A percentile compares a stretch with the other conserved stretches of the same genome.
Evolutionary conservation across 495 filamentous ascomycete species (phyloP).

Genomic region (Bacidia rubella): DNA sequence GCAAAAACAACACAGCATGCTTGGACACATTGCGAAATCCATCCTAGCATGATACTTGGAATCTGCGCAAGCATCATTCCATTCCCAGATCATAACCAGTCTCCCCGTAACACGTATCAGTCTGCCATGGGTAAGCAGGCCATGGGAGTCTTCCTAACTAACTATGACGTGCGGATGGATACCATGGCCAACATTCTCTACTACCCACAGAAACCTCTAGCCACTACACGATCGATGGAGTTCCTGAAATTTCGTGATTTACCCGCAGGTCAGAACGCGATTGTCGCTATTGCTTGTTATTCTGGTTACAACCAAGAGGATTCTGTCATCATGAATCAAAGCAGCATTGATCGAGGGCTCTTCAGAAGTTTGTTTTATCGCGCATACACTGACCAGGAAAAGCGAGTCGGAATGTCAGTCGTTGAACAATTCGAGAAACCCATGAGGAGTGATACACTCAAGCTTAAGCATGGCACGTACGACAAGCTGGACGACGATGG

Average conservation of each 20-base stretch:
- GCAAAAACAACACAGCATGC: slow-evolving; percentile 70
- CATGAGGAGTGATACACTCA: slow-evolving; percentile 69
- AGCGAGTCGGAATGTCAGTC: slow-evolving; percentile 76
- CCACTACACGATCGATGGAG: slow-evolving; percentile 95
- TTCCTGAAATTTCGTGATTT: slow-evolving; percentile 95
- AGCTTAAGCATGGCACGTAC: slow-evolving; percentile 89
- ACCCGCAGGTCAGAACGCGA: slow-evolving; percentile 94
- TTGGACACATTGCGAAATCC: slow-evolving; percentile 97
- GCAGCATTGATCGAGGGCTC: slow-evolving; percentile 88
- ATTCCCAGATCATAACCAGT: slow-evolving; percentile 98
- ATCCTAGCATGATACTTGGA: slow-evolving; percentile 96
- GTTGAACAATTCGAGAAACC: slow-evolving; percentile 94
- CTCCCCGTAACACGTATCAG: slow-evolving; percentile 96
- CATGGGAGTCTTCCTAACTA: slow-evolving; percentile 97
- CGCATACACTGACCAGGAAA: slow-evolving; percentile 90
- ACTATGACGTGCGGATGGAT: slow-evolving; percentile 91
- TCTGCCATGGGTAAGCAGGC: slow-evolving; percentile 99
- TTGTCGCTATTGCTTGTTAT: slow-evolving; percentile 93
- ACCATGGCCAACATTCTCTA: slow-evolving; percentile 99
- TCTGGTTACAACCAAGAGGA: slow-evolving; percentile 99
- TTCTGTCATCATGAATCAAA: slow-evolving; percentile 99
- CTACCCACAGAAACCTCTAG: slow-evolving; percentile 95
- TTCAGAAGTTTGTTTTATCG: slow-evolving; percentile 98
- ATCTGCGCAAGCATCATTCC: slow-evolving; percentile 99
- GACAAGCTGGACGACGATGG: slow-evolving; percentile 96